Conservation (phyloP, 305 asterid genomes). For the Petunia hybrid region DNA sequence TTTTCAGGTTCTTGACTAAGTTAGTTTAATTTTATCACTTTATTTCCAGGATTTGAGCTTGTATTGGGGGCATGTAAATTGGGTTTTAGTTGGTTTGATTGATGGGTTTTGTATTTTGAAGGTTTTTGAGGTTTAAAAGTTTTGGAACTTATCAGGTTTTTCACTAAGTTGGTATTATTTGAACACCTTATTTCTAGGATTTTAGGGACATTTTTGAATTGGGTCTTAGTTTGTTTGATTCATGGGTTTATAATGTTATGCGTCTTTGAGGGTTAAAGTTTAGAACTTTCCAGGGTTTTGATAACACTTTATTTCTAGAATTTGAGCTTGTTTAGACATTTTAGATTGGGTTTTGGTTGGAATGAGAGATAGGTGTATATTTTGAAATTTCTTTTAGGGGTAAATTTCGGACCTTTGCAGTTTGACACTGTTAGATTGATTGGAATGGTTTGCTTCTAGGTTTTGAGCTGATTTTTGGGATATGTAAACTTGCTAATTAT, state of each 20-base stretch:
- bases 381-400: neutral
- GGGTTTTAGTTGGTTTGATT: too few species aligned
- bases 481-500: neutral
- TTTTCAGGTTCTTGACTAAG: slow-evolving; percentile 4
- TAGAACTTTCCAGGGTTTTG: too few species aligned
- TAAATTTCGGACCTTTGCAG: neutral
- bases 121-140: too few species aligned
- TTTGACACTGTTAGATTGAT: neutral
- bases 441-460: neutral
- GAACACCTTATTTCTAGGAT: neutral
- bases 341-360: neutral
- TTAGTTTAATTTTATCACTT: neutral
- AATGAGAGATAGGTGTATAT: neutral
- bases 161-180: too few species aligned
- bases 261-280: neutral
- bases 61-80: too few species aligned
- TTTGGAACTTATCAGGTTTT: too few species aligned
- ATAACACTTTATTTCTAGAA: neutral
- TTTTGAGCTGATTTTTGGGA: neutral
- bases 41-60: neutral
- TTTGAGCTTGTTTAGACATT: neutral
- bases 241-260: too few species aligned
- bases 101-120: too few species aligned
- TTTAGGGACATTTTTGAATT: neutral
- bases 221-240: neutral